Percentiles rank a stretch among this genome's conserved stretches.
phyloP scores from a whole-genome alignment of 306 rosid genomes.

The Cercis canadensis region DNA sequence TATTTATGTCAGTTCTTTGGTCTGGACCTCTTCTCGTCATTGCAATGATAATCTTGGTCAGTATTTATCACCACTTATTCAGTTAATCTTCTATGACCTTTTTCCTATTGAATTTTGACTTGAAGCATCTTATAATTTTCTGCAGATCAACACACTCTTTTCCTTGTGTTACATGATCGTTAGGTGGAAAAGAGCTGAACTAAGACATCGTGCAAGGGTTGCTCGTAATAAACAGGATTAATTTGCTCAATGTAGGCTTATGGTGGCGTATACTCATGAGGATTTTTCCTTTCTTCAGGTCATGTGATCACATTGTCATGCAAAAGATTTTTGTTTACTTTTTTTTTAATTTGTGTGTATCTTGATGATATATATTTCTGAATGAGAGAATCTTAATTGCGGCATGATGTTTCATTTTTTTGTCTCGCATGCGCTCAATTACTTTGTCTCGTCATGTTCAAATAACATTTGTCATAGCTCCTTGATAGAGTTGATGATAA shows the following conservation, averaged over 20 bases:
- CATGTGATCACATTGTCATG: too few species aligned
- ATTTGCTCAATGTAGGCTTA: slow-evolving; percentile 28
- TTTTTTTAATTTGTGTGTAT: too few species aligned
- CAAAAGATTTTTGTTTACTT: too few species aligned
- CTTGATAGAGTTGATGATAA: too few species aligned
- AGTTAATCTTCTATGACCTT: not conserved
- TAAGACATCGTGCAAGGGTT: slow-evolving; percentile 83
- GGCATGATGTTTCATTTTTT: too few species aligned
- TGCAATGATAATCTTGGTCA: slow-evolving; percentile 88
- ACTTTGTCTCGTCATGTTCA: too few species aligned
- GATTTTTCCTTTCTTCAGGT: slow-evolving; percentile 13
- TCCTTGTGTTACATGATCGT: slow-evolving; percentile 82
- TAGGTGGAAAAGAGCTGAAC: slow-evolving; percentile 95
- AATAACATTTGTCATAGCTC: too few species aligned
- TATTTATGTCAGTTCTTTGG: slow-evolving; percentile 85
- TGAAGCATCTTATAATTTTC: slow-evolving; percentile 29
- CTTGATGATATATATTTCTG: too few species aligned
- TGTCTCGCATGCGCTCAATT: too few species aligned
- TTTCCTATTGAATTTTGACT: slow-evolving; percentile 27
- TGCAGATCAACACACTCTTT: slow-evolving; percentile 89
- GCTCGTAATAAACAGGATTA: slow-evolving; percentile 77
- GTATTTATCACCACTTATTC: slow-evolving; percentile 36
- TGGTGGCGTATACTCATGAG: not conserved
- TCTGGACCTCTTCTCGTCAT: slow-evolving; percentile 91
- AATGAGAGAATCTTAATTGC: too few species aligned